Percentiles rank a stretch among this genome's conserved stretches.
Conservation (phyloP, 805 yeast species). For the Kluyveromyces aestuarii region DNA sequence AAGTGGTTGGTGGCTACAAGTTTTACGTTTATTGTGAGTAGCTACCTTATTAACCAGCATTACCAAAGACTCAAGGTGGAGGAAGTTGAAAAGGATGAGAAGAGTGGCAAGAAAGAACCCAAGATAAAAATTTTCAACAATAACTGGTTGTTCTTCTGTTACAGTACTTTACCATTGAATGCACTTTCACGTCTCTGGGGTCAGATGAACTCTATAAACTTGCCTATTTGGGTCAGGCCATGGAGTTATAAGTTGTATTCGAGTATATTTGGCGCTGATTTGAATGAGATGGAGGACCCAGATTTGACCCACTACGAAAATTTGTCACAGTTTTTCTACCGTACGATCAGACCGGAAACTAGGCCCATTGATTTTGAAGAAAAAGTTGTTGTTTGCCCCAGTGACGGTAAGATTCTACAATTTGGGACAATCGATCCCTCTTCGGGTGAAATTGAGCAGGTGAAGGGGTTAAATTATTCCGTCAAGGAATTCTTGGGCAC, state of each 20-base stretch:
- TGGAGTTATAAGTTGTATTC: constrained; percentile 78
- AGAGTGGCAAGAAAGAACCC: constrained; percentile 47
- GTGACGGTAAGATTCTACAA: constrained; percentile 86
- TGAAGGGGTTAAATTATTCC: constrained; percentile 91
- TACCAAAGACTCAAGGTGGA: constrained; percentile 23
- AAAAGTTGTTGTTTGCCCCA: constrained; percentile 67
- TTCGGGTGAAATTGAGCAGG: constrained; percentile 89
- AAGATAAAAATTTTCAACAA: constrained; percentile 24
- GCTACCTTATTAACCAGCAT: constrained; percentile 14
- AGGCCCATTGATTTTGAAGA: constrained; percentile 65
- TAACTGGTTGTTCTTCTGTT: constrained; percentile 85
- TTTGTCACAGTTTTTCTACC: constrained; percentile 83
- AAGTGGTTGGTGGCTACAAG: constrained; percentile 25
- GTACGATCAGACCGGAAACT: constrained; percentile 66
- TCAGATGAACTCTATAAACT: constrained; percentile 64
- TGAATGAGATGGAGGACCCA: constrained; percentile 81
- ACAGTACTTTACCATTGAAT: constrained; percentile 83
- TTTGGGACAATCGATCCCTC: constrained; percentile 61
- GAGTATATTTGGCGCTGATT: constrained; percentile 72
- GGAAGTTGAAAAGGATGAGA: constrained; percentile 25
- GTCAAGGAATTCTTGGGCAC: constrained; percentile 79
- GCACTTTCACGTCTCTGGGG: constrained; percentile 95
- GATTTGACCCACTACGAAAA: constrained; percentile 68
- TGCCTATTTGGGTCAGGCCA: constrained; percentile 82
- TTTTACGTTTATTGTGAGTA: constrained; percentile 22